Evolutionary conservation across 1,139 yeast species (phyloP), one percentile per base, ranked within the genome.

Genomic region (Sugiyamaella grinbergsii): DNA sequence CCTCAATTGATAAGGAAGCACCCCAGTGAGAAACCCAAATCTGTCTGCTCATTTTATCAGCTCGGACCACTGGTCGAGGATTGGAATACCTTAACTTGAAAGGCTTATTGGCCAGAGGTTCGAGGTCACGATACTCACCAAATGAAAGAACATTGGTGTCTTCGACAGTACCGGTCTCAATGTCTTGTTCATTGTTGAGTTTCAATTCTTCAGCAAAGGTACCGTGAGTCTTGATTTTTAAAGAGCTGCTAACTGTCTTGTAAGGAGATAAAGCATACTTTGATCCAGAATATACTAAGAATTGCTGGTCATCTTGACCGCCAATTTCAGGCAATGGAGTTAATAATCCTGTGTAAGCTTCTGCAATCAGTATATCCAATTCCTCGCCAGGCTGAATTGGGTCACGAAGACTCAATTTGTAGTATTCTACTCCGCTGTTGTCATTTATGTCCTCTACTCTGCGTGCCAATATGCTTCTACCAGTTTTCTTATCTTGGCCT

Each of bases 21-120:
- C 85, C 82, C 86, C 86, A 82, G 61, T 84, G 90, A 1, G 88
- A 82, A 48, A 90, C 76, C 96, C 98, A 91, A 44, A 88, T 70
- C 43, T 87, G 86, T 66, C 98, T 80, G 58, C 80, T 74, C 54
- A 89, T 74, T 54, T 72, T 75, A 56, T 77, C 74, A 10, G 82
- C 86, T 56, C 77, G 77, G 11, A 81, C 71, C 55, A 90, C 65
- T 8, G 98, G 95, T 41, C 72, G 65, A 60, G 85, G 82, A 67
- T 81, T 88, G 51, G 79, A 81, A 68, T 79, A 91, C 46, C 81
- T 70, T 38, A 90, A 68, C 1, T 79, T 77, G 64, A 84, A 67
- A 13, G 81, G 78, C 18, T 71, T 63, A 34, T 72, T 59, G 1
- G 80, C 65, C 58, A 73, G 78, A 1, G 91, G 78, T n/a, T 63